These are phyloP conservation scores for Cladosporium cucumerinum DNA, from an alignment of 2,329 filamentous ascomycete species.

Conservation along the genomic window DNA sequence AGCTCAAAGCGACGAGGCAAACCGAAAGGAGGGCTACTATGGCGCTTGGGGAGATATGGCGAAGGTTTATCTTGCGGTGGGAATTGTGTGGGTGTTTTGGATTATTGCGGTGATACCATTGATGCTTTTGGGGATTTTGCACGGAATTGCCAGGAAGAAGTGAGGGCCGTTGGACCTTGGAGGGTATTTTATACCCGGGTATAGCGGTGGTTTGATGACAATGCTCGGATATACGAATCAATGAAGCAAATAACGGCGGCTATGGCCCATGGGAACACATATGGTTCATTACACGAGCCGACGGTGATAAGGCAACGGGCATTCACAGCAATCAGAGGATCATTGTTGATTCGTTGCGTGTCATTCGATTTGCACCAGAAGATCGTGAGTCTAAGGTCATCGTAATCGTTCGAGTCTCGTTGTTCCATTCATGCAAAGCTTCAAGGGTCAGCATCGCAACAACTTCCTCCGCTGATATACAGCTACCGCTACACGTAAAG, in stretches of 20 bases:
- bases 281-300: background rate
- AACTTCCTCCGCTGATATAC: background rate
- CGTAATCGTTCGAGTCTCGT: background rate
- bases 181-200: background rate
- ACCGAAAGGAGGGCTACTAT: conserved; percentile 26
- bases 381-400: background rate
- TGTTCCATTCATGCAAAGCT: background rate
- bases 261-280: background rate
- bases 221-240: background rate
- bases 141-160: conserved; percentile 68
- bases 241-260: background rate
- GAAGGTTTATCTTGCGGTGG: conserved; percentile 32
- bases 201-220: background rate
- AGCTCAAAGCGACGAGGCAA: conserved; percentile 18
- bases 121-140: conserved; percentile 31
- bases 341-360: no score
- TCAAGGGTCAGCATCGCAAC: background rate
- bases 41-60: conserved; percentile 28
- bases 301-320: no score
- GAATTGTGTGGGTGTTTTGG: conserved; percentile 38
- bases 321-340: no score
- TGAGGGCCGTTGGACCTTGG: conserved; percentile 64
- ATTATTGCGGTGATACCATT: conserved; percentile 36
- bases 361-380: background rate
- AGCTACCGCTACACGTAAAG: background rate